Percentiles rank a stretch among this genome's conserved stretches.
These are phyloP conservation scores for Mycena olivaceomarginata DNA, from an alignment of 768 basidiomycete species.

Conservation along the genomic window DNA sequence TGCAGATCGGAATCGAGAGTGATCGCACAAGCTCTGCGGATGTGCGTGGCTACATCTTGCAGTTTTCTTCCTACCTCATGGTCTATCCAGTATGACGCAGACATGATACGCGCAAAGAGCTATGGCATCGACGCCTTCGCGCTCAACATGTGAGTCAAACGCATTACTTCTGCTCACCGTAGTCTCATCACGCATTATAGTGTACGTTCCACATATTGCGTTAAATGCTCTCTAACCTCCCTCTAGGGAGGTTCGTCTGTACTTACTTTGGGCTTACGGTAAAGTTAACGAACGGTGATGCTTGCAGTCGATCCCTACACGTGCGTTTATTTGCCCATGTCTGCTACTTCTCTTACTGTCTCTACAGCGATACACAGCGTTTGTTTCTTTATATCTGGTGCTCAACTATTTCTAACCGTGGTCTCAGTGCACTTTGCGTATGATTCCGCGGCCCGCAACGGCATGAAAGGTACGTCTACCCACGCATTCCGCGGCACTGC, in stretches of 20 bases:
- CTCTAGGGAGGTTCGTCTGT: conserved; percentile 32
- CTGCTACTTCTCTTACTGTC: neutral
- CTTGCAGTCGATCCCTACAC: conserved; percentile 62
- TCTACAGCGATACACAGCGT: conserved; percentile 35
- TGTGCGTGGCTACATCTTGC: conserved; percentile 9
- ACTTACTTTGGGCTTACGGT: neutral
- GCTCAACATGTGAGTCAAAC: conserved; percentile 52
- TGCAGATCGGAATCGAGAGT: conserved; percentile 42
- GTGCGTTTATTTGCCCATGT: conserved; percentile 2
- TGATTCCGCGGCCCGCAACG: conserved; percentile 56
- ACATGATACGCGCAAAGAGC: conserved; percentile 41
- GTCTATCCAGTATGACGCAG: conserved; percentile 32
- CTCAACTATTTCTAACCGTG: neutral
- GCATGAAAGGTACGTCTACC: conserved; percentile 54
- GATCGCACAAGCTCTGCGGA: conserved; percentile 38
- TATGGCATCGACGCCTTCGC: conserved; percentile 62
- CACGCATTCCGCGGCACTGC: neutral
- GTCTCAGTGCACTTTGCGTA: conserved; percentile 54
- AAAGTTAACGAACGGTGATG: neutral
- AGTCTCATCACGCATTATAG: neutral
- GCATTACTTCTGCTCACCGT: no score
- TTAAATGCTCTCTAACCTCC: conserved; percentile 3
- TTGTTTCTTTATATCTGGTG: neutral
- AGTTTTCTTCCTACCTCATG: neutral
- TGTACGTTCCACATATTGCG: neutral